Conservation (phyloP, 306 rosid species). For the Senna tora region DNA sequence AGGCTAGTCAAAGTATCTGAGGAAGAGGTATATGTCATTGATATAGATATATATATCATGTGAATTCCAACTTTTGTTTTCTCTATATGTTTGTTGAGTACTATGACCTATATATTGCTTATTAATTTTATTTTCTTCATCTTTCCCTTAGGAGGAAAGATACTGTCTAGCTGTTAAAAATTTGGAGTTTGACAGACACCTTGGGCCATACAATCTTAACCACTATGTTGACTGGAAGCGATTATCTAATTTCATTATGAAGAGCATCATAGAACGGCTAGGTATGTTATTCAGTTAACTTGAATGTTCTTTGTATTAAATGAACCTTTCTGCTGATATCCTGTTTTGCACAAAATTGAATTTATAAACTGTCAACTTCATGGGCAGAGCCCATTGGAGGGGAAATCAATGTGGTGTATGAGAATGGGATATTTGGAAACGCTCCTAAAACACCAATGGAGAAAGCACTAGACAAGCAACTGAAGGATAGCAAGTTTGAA, state of each 20-base stretch:
- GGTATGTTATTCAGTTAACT: conserved; percentile 52
- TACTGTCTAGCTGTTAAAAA: conserved; percentile 64
- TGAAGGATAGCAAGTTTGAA: conserved; percentile 56
- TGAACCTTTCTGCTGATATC: background rate
- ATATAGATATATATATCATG: conserved; percentile 1
- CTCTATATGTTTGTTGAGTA: conserved; percentile 7
- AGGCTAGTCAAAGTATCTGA: conserved; percentile 61
- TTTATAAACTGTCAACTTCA: conserved; percentile 32
- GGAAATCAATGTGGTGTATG: conserved; percentile 72
- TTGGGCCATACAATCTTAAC: conserved; percentile 80
- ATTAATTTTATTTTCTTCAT: conserved; percentile 17
- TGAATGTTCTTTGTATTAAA: conserved; percentile 22
- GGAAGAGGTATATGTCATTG: conserved; percentile 67
- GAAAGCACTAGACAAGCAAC: conserved; percentile 67
- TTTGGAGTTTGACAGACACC: conserved; percentile 85
- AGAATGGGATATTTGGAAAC: conserved; percentile 51
- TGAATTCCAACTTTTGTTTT: background rate
- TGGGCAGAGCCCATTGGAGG: conserved; percentile 90
- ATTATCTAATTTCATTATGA: conserved; percentile 70
- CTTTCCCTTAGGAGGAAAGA: conserved; percentile 65
- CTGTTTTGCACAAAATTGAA: conserved; percentile 4
- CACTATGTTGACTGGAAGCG: conserved; percentile 73
- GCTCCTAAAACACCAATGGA: conserved; percentile 59
- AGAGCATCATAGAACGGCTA: conserved; percentile 53
- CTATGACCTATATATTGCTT: conserved; percentile 8